Evolutionary conservation across 495 filamentous ascomycete species (phyloP), one percentile per base, ranked within the genome.

Genomic region (Polyplosphaeria fusca): DNA sequence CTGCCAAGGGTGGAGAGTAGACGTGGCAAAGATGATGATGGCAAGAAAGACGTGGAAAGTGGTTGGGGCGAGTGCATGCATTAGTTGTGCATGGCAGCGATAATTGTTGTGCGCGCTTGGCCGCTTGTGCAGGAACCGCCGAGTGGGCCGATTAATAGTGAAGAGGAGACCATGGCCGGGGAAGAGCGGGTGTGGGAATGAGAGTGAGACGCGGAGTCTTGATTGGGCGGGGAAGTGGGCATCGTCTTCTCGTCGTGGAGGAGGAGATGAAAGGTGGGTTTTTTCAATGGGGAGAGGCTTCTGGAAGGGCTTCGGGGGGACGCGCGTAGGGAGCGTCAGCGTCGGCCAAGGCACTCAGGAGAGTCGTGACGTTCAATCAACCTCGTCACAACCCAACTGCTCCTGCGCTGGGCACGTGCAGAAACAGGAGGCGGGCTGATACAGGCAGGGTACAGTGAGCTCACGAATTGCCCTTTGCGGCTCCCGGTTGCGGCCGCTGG

Each of bases 71-170:
- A n/a, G 30, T 47, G 44, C 44, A 47, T 47, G 44, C 39, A 42
- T 42, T 27, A 47, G 43, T 47, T 47, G 43, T 47, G 43, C 43
- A 47, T 7, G n/a, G n/a, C n/a, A n/a, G n/a, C n/a, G n/a, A n/a
- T n/a, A n/a, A n/a, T n/a, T n/a, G n/a, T n/a, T n/a, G n/a, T n/a
- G n/a, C 9, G 18, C 9, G 9, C 7, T 43, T 43, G 9, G 9
- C 9, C 40, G 43, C 43, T 47, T 47, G 19, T 47, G 43, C 43
- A 47, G 43, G 43, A 24, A 26, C 43, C 7, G 23, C 43, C 5
- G 18, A 9, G n/a, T n/a, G n/a, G n/a, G n/a, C n/a, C n/a, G n/a
- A n/a, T n/a, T n/a, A n/a, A n/a, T n/a, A n/a, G n/a, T n/a, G n/a
- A n/a, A n/a, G n/a, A n/a, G n/a, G n/a, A n/a, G n/a, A n/a, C n/a